phyloP scores from a whole-genome alignment of 1,284 basidiomycete genomes.

The Entoloma clypeatum region DNA sequence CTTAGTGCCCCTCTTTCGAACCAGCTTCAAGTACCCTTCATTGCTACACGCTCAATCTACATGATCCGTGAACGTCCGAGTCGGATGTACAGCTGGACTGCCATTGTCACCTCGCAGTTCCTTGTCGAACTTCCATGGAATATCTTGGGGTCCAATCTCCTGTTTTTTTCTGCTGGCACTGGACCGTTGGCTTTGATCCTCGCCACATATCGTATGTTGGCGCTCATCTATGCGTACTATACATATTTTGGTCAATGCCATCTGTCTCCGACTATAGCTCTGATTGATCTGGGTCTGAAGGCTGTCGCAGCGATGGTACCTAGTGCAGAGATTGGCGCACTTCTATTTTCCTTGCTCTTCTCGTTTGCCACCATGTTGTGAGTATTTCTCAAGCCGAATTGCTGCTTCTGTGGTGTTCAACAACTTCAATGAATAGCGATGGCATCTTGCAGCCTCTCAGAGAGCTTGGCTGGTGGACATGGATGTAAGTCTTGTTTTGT shows the following conservation, averaged over 20 bases:
- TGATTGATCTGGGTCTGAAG: conserved; percentile 12
- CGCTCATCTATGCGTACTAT: conserved; percentile 57
- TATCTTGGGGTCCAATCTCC: conserved; percentile 52
- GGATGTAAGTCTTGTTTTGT: conserved; percentile 65
- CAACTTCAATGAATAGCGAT: conserved; percentile 36
- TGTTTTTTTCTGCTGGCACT: conserved; percentile 54
- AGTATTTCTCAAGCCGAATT: conserved; percentile 24
- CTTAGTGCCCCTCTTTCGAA: conserved; percentile 41
- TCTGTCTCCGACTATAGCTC: conserved; percentile 54
- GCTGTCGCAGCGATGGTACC: conserved; percentile 67
- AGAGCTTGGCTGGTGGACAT: conserved; percentile 75
- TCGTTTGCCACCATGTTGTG: conserved; percentile 68
- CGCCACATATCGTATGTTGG: no score
- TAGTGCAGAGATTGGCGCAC: conserved; percentile 59
- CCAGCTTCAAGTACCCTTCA: conserved; percentile 45
- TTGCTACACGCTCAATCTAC: conserved; percentile 53
- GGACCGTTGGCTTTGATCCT: conserved; percentile 50
- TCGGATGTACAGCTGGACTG: conserved; percentile 82
- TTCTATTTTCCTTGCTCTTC: conserved; percentile 67
- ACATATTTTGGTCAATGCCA: conserved; percentile 47
- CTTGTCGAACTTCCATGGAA: conserved; percentile 67
- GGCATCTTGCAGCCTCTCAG: conserved; percentile 64
- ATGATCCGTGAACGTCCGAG: conserved; percentile 73
- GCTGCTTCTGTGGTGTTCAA: conserved; percentile 1
- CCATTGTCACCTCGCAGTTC: conserved; percentile 61